phyloP scores from a whole-genome alignment of 1,139 yeast genomes.

The Sugiyamaella paludigena region DNA sequence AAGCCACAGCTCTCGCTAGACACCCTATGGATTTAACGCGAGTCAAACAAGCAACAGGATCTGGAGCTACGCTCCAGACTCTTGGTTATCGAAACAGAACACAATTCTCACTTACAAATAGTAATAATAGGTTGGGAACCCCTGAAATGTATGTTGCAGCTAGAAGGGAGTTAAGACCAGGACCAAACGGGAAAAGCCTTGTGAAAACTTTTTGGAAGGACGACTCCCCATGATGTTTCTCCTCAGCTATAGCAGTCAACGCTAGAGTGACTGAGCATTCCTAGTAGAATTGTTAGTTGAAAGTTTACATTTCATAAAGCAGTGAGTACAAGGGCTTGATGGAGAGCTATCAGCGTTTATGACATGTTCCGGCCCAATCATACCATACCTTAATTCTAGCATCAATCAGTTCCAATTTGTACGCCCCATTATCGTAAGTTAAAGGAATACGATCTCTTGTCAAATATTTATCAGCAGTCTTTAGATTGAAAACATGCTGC shows the following conservation, averaged over 20 bases:
- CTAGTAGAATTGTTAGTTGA: conserved; percentile 21
- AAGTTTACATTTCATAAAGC: neutral
- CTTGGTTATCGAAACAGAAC: neutral
- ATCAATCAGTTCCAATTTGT: conserved; percentile 38
- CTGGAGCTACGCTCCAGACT: too few species aligned
- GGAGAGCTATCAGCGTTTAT: too few species aligned
- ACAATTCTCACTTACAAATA: conserved; percentile 4
- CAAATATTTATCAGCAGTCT: neutral
- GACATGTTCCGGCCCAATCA: neutral
- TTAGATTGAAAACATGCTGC: conserved; percentile 5
- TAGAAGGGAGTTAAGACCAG: conserved; percentile 55
- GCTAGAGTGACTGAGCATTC: conserved; percentile 42
- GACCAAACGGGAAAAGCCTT: conserved; percentile 51
- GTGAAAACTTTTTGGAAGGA: conserved; percentile 29
- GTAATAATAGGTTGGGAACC: conserved; percentile 56
- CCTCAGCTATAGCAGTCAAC: conserved; percentile 30
- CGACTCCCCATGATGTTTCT: conserved; percentile 29
- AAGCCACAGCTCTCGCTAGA: too few species aligned
- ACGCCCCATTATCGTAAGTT: conserved; percentile 41
- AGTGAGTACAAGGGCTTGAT: too few species aligned
- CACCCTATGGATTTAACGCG: too few species aligned
- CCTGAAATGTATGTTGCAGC: conserved; percentile 63
- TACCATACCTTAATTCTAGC: conserved; percentile 17
- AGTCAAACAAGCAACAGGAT: too few species aligned
- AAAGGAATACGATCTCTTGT: conserved; percentile 13